Percentiles rank a stretch among this genome's conserved stretches.
Conservation (phyloP, 495 filamentous ascomycete species). For the Aspergillus bertholletiae region DNA sequence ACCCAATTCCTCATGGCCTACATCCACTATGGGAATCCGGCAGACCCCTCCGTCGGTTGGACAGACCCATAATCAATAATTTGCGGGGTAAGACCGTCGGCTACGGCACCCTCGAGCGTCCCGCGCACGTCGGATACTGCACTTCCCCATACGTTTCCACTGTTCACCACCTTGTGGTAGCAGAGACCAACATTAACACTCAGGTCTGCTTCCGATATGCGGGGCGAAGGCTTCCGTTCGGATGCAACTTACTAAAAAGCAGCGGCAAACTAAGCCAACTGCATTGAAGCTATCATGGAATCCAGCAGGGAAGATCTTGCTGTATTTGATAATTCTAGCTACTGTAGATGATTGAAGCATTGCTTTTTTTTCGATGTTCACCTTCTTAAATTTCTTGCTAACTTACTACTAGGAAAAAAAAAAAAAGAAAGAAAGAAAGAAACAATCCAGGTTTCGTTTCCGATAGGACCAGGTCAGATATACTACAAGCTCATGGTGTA, state of each 20-base stretch:
- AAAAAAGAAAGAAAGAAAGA: too few relatives aligned
- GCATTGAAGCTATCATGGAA: not conserved
- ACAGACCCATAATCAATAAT: not conserved
- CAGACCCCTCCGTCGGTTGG: not conserved
- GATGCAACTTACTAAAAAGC: not conserved
- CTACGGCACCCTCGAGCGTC: not conserved
- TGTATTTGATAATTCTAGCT: too few relatives aligned
- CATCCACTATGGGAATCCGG: too few relatives aligned
- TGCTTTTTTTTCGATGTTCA: too few relatives aligned
- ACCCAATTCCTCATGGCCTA: too few relatives aligned
- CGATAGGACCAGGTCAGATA: too few relatives aligned
- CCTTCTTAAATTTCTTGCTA: too few relatives aligned
- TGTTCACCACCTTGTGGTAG: not conserved
- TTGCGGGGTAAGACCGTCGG: not conserved
- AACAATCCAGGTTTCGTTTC: too few relatives aligned
- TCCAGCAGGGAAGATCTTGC: not conserved
- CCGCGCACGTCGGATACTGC: slow-evolving; percentile 1
- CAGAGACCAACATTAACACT: too few relatives aligned
- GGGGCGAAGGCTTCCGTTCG: not conserved
- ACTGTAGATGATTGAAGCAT: too few relatives aligned
- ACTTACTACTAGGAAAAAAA: too few relatives aligned
- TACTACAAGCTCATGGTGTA: too few relatives aligned
- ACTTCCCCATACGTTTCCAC: not conserved
- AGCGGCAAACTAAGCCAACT: not conserved
- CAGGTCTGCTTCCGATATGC: not conserved